phyloP scores from a whole-genome alignment of 805 yeast genomes.

The Cyberlindnera euphorbiae region DNA sequence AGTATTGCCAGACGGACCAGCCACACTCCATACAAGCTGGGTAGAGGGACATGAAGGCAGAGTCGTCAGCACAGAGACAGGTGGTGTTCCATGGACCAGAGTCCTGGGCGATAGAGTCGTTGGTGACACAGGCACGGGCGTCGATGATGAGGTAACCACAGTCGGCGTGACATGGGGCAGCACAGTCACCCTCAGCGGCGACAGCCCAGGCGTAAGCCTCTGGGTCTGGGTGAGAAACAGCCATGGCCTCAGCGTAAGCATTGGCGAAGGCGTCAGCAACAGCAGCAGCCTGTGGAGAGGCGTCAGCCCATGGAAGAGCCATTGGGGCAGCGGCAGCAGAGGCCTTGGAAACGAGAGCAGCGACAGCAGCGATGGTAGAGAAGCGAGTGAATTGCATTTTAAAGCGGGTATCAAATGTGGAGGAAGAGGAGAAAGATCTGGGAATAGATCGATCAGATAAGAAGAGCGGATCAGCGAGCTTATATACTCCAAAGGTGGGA shows the following conservation, averaged over 20 bases:
- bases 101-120: slow-evolving; percentile 1
- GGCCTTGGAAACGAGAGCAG: too few species aligned
- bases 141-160: slow-evolving; percentile 30
- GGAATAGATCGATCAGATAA: too few species aligned
- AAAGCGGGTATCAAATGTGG: too few species aligned
- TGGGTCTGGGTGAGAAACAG: slow-evolving; percentile 17
- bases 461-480: too few species aligned
- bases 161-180: slow-evolving; percentile 26
- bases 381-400: too few species aligned
- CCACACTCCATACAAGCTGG: slow-evolving; percentile 32
- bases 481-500: too few species aligned
- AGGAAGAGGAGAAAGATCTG: too few species aligned
- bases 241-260: slow-evolving; percentile 10
- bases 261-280: slow-evolving; percentile 11
- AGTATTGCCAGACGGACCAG: slow-evolving; percentile 32
- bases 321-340: not conserved
- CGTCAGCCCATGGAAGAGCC: slow-evolving; percentile 12
- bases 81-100: slow-evolving; percentile 11
- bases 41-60: slow-evolving; percentile 19
- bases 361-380: too few species aligned
- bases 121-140: slow-evolving; percentile 24
- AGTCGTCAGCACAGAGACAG: slow-evolving; percentile 19
- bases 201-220: slow-evolving; percentile 25
- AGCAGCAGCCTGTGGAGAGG: slow-evolving; percentile 8
- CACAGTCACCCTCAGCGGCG: slow-evolving; percentile 18